phyloP scores from a whole-genome alignment of 108 stramenopile genomes.

The Nitzschia putrida region DNA sequence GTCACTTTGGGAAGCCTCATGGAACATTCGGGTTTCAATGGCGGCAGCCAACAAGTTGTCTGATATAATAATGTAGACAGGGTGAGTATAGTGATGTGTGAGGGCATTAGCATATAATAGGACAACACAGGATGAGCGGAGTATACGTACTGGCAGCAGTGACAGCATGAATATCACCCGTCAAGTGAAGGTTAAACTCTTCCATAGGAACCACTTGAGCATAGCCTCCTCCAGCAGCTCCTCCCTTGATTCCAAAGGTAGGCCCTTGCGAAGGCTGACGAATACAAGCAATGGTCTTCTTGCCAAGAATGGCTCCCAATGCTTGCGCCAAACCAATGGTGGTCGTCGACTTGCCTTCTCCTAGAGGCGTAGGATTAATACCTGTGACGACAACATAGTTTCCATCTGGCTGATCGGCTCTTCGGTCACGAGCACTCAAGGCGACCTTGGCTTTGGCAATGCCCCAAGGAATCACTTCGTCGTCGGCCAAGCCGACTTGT shows the following conservation, averaged over 20 bases:
- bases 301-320: conserved; percentile 87
- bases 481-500: conserved; percentile 71
- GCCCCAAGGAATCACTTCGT: conserved; percentile 96
- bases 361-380: conserved; percentile 98
- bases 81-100: no score
- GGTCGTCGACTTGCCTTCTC: conserved; percentile 97
- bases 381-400: conserved; percentile 98
- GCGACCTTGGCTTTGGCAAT: conserved; percentile 93
- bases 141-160: conserved; percentile 52
- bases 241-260: conserved; percentile 99
- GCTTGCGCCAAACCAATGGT: conserved; percentile 89
- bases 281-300: conserved; percentile 82
- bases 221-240: conserved; percentile 96
- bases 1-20: conserved; percentile 90
- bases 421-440: conserved; percentile 56
- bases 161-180: conserved; percentile 96
- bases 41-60: conserved; percentile 97
- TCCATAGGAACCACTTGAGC: conserved; percentile 96
- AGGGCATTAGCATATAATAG: no score
- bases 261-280: conserved; percentile 95
- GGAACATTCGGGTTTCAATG: conserved; percentile 96
- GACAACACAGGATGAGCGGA: background rate
- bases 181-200: conserved; percentile 98
- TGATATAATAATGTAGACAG: no score
- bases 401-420: conserved; percentile 71